Base-by-base conservation (phyloP, 1,139 yeast genomes). In the Suhomyces bribrorum region DNA sequence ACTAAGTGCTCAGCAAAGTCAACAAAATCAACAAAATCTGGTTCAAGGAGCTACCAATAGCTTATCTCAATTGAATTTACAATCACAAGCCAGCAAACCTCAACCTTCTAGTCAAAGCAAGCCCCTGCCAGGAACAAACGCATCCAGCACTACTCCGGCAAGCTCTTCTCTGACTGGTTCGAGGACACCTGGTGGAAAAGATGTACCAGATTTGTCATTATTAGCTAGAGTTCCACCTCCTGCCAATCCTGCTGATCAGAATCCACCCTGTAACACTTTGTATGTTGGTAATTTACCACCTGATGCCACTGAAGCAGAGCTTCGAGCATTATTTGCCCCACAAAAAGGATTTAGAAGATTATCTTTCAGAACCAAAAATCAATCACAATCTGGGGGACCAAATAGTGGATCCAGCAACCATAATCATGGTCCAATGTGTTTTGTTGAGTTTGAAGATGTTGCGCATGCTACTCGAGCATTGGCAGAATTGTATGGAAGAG, bases 231-330 rank as follows among this genome's bases (percentile, higher is more conserved):
- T 90, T 16, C 90, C 96, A 26, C 96, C 97, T 1, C 97, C 97
- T 4, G 96, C 96, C 2, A 92, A 92, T 54, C 98, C 98, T 1
- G 98, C 98, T 3, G 98, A 92, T 63, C 98, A 92, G 64, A 92
- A 92, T 56, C 98, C 98, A 7, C 98, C 98, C 6, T 92, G 98
- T 67, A 92, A 92, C 61, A 92, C 98, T 0, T 71, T 92, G 41
- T 92, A 92, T 54, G 98, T 92, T 36, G 98, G 98, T 15, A 92
- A 92, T 59, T 74, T 92, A 53, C 98, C 98, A 3, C 96, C 96
- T 8, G 97, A 92, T 68, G 95, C 97, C 3, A 83, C 95, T 3
- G 98, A 92, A 59, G 86, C 86, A 43, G 98, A 92, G 62, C 76
- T 92, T 49, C 81, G 96, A 50, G 83, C 87, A 22, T 68, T 92